Percentiles rank a stretch among this genome's conserved stretches.
Conservation (phyloP, 345 rosid genomes). For the Mangifera indica region DNA sequence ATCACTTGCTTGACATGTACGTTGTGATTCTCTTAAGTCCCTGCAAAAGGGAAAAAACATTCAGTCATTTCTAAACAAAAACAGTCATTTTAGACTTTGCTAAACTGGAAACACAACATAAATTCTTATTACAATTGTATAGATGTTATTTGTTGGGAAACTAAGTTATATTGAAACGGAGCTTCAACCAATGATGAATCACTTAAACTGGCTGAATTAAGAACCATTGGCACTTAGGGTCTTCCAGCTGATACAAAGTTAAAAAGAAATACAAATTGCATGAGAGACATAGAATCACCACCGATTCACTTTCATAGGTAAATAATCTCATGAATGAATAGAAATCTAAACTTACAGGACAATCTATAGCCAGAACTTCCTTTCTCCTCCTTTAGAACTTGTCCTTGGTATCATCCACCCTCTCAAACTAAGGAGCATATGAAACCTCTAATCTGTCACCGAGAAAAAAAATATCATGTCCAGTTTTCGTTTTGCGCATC, state of each 20-base stretch:
- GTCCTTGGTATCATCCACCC: constrained; percentile 60
- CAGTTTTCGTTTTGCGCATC: constrained; percentile 89
- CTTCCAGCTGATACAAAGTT: constrained; percentile 45
- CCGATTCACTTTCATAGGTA: neutral
- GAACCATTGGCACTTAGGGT: constrained; percentile 31
- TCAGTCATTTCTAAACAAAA: constrained; percentile 2
- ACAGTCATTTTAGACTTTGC: neutral
- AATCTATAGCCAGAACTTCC: constrained; percentile 66
- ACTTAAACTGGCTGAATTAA: constrained; percentile 16
- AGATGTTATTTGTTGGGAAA: constrained; percentile 21
- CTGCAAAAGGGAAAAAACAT: constrained; percentile 25
- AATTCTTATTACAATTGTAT: constrained; percentile 15
- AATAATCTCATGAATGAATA: neutral
- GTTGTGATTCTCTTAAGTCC: constrained; percentile 34
- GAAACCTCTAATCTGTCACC: constrained; percentile 70
- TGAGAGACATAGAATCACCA: neutral
- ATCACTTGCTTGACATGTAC: constrained; percentile 24
- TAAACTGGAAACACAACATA: neutral
- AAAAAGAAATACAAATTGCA: neutral
- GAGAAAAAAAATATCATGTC: constrained; percentile 73
- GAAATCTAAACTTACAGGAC: constrained; percentile 38
- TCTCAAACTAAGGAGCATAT: constrained; percentile 82
- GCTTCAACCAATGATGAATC: constrained; percentile 25
- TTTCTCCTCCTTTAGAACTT: constrained; percentile 78
- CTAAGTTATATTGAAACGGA: constrained; percentile 19